These are phyloP conservation scores for Tetramitus jugosus DNA, from an alignment of 208 protist species.

Conservation along the genomic window DNA sequence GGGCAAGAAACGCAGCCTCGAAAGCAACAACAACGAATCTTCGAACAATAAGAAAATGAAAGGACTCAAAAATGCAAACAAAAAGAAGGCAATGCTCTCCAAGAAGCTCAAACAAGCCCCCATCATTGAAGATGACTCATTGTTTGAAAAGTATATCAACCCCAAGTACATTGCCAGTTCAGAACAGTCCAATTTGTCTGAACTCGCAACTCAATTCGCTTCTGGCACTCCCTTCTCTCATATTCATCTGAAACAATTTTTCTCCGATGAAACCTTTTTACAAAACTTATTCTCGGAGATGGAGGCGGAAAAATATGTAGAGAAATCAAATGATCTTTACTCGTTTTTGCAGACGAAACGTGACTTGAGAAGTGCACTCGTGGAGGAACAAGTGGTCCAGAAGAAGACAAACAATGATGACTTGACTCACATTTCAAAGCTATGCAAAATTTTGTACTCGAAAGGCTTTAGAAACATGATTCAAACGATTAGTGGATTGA, in stretches of 20 bases:
- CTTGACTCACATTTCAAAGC: neutral
- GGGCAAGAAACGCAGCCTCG: no score
- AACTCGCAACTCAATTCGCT: no score
- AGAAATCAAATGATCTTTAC: slow-evolving; percentile 25
- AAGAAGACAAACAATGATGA: neutral
- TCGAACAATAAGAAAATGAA: no score
- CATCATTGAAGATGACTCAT: no score
- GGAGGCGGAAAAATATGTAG: neutral
- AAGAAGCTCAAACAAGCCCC: no score
- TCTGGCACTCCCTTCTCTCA: slow-evolving; percentile 4
- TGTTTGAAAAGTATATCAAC: no score
- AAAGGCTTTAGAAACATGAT: neutral
- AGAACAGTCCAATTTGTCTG: no score
- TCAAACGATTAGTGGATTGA: neutral
- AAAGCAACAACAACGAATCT: no score
- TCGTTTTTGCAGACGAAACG: slow-evolving; percentile 18
- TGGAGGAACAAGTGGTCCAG: neutral
- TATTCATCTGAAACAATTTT: slow-evolving; percentile 4
- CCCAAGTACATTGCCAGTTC: no score
- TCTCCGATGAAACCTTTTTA: neutral
- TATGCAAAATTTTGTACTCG: neutral
- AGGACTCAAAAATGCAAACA: no score
- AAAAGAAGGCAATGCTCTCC: no score
- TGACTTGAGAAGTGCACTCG: slow-evolving; percentile 7
- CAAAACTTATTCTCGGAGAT: neutral